phyloP scores from a whole-genome alignment of 495 filamentous ascomycete genomes.

The Penicillium crystallinum region DNA sequence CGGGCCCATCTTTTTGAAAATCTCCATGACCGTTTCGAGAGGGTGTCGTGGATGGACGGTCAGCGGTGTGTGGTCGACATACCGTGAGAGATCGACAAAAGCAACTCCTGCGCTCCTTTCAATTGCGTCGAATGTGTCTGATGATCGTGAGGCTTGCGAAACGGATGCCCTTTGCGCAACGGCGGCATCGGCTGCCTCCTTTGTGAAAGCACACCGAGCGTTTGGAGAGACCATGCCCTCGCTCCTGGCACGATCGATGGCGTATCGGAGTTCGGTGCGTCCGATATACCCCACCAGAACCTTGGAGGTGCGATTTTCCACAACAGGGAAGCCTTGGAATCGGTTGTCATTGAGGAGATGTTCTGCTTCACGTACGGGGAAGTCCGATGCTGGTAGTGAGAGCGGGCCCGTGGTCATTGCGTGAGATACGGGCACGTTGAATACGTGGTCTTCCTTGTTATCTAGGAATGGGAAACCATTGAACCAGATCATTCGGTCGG shows the following conservation, averaged over 20 bases:
- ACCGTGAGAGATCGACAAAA: conserved; percentile 79
- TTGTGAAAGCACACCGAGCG: conserved; percentile 73
- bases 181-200: conserved; percentile 46
- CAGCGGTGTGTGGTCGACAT: conserved; percentile 85
- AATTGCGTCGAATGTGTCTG: conserved; percentile 62
- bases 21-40: conserved; percentile 96
- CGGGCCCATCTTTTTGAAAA: conserved; percentile 97
- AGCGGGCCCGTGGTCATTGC: conserved; percentile 81
- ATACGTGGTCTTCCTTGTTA: conserved; percentile 97
- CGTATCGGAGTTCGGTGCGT: conserved; percentile 87
- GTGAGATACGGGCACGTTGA: conserved; percentile 89
- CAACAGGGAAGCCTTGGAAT: conserved; percentile 93
- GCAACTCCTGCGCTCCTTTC: conserved; percentile 49
- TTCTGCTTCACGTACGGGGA: conserved; percentile 70
- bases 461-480: conserved; percentile 97
- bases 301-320: conserved; percentile 67
- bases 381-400: conserved; percentile 67
- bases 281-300: conserved; percentile 89
- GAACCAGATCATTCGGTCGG: conserved; percentile 99
- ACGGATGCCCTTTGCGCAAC: conserved; percentile 33
- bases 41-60: conserved; percentile 88
- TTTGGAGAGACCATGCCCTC: conserved; percentile 64
- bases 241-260: conserved; percentile 77
- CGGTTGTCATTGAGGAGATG: conserved; percentile 70
- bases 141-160: conserved; percentile 27